Evolutionary conservation across 148 eudicot genomes (phyloP).

Genomic region (Silene uniflora): DNA sequence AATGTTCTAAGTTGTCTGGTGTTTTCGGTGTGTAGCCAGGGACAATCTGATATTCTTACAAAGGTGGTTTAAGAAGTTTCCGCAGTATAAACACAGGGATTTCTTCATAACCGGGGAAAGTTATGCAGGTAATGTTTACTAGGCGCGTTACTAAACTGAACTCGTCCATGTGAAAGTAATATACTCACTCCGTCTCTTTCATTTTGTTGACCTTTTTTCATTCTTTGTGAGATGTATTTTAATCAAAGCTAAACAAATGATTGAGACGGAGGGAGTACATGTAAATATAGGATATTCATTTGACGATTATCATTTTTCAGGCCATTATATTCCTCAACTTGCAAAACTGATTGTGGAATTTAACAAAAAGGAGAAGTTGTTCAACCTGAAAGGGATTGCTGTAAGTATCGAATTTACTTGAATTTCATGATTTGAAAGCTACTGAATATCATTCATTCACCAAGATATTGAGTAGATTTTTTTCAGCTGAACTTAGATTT

Average conservation of each 20-base stretch:
- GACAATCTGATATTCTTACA: slow-evolving; percentile 84
- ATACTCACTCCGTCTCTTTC: too few relatives aligned
- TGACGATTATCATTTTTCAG: slow-evolving; percentile 28
- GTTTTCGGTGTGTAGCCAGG: slow-evolving; percentile 48
- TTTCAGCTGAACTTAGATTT: background rate
- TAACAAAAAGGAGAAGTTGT: slow-evolving; percentile 52
- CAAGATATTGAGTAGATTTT: background rate
- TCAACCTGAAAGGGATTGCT: slow-evolving; percentile 92
- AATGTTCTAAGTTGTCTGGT: slow-evolving; percentile 11
- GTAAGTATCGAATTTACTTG: slow-evolving; percentile 41
- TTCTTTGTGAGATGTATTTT: too few relatives aligned
- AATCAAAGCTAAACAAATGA: background rate
- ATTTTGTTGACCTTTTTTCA: too few relatives aligned
- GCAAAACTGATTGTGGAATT: slow-evolving; percentile 71
- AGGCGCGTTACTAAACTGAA: background rate
- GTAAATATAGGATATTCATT: background rate
- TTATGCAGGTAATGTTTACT: slow-evolving; percentile 67
- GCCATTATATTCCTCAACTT: slow-evolving; percentile 94
- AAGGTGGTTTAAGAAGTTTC: slow-evolving; percentile 85
- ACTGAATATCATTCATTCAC: background rate
- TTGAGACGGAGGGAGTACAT: background rate
- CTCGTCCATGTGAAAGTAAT: background rate
- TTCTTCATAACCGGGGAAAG: slow-evolving; percentile 94
- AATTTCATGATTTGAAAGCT: slow-evolving; percentile 6
- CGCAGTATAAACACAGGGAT: slow-evolving; percentile 63